These are phyloP conservation scores for Backusella macrospora DNA, from an alignment of 192 early-diverging fungal species.

Conservation along the genomic window DNA sequence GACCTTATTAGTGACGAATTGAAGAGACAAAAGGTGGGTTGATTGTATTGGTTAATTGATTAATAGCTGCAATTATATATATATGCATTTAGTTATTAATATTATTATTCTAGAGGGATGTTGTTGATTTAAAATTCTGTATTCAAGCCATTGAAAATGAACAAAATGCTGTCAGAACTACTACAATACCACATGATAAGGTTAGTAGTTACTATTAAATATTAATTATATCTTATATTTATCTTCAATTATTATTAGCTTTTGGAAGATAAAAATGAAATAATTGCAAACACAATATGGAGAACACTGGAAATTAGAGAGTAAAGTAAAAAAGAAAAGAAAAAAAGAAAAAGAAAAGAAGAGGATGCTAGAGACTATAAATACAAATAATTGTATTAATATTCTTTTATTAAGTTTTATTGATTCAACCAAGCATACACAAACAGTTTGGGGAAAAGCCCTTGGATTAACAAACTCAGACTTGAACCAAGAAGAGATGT, in stretches of 20 bases:
- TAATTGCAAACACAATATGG: slow-evolving; percentile 46
- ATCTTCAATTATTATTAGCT: slow-evolving; percentile 16
- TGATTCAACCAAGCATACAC: slow-evolving; percentile 38
- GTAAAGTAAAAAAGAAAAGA: slow-evolving; percentile 27
- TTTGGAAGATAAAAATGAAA: slow-evolving; percentile 44
- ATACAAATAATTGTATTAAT: not conserved
- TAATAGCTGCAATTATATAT: too few species aligned
- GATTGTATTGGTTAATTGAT: not conserved
- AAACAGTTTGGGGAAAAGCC: slow-evolving; percentile 48
- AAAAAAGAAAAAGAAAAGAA: not conserved
- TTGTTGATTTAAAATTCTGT: slow-evolving; percentile 47
- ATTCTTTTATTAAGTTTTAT: slow-evolving; percentile 30
- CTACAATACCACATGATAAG: slow-evolving; percentile 33
- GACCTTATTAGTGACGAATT: slow-evolving; percentile 41
- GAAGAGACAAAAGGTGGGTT: slow-evolving; percentile 41
- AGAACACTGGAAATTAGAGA: slow-evolving; percentile 45
- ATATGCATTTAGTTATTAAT: not conserved
- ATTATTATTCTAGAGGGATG: slow-evolving; percentile 28
- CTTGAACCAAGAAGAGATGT: slow-evolving; percentile 44
- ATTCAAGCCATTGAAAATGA: slow-evolving; percentile 37
- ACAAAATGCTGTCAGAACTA: slow-evolving; percentile 38
- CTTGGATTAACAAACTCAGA: slow-evolving; percentile 24
- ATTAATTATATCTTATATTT: not conserved
- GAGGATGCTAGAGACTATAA: not conserved
- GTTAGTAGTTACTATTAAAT: not conserved